phyloP scores from a whole-genome alignment of 306 rosid genomes.

The Dicorynia guianensis region DNA sequence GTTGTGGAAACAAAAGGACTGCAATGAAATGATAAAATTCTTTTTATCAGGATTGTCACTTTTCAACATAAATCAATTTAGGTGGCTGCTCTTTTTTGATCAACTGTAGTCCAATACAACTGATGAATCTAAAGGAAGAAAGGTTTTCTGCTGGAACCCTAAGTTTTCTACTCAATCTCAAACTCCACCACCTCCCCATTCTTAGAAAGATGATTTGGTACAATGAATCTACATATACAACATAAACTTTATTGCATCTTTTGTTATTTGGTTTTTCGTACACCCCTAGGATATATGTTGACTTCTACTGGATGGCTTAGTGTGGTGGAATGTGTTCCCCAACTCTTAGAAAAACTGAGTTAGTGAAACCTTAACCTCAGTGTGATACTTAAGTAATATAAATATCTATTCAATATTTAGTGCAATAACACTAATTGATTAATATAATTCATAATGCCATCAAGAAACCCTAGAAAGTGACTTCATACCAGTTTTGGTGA shows the following conservation, averaged over 20 bases:
- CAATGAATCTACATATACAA: constrained; percentile 43
- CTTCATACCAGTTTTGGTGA: constrained; percentile 40
- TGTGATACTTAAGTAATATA: constrained; percentile 5
- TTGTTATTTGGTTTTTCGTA: background rate
- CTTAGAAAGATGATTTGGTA: constrained; percentile 29
- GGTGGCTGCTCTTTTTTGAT: background rate
- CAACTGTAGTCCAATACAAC: background rate
- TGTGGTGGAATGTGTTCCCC: constrained; percentile 19
- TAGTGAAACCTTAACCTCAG: background rate
- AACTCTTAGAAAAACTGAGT: background rate
- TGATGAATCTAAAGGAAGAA: background rate
- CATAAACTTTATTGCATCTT: background rate
- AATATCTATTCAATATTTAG: background rate
- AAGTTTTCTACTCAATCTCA: background rate
- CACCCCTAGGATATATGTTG: constrained; percentile 31
- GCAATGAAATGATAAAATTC: too few species aligned
- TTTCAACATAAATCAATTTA: background rate
- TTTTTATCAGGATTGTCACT: too few species aligned
- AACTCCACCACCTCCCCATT: background rate
- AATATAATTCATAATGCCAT: background rate
- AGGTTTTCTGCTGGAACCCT: background rate
- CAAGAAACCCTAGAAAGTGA: constrained; percentile 40
- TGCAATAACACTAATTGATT: constrained; percentile 30
- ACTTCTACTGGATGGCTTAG: constrained; percentile 16
- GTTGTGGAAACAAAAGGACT: too few species aligned